Conservation (phyloP, 2,329 filamentous ascomycete species). For the Atkinsonella texensis region DNA sequence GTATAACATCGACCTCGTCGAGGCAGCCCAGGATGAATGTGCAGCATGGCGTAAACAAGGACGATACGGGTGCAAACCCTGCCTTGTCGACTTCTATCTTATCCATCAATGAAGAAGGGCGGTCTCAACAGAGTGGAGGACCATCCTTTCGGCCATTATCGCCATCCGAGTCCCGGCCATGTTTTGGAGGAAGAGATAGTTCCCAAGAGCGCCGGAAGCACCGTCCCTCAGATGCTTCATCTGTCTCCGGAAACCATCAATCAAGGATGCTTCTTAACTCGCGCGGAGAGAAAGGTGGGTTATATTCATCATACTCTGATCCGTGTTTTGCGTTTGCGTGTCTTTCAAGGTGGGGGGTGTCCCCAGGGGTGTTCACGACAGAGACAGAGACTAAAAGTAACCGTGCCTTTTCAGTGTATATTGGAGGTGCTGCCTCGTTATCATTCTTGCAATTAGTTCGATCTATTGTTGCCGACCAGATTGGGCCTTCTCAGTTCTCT, state of each 20-base stretch:
- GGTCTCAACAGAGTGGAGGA: not conserved
- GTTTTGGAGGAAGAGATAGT: conserved; percentile 8
- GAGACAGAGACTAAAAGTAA: not conserved
- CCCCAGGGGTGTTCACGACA: not conserved
- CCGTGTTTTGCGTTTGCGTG: too few species aligned
- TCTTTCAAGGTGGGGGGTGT: too few species aligned
- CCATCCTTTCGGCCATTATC: conserved; percentile 14
- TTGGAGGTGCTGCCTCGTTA: conserved; percentile 38
- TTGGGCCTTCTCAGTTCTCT: conserved; percentile 42
- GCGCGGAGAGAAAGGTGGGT: conserved; percentile 37
- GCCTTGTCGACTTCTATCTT: not conserved
- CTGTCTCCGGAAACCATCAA: conserved; percentile 11
- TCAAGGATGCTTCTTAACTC: conserved; percentile 37
- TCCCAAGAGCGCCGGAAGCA: not conserved
- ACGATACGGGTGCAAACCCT: not conserved
- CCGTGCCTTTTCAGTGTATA: conserved; percentile 24
- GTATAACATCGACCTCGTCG: not conserved
- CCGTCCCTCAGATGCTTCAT: conserved; percentile 5
- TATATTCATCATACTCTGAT: too few species aligned
- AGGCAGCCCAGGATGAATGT: not conserved
- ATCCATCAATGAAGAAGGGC: conserved; percentile 1
- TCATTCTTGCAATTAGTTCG: conserved; percentile 44
- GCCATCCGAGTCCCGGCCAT: conserved; percentile 18
- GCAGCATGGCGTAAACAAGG: not conserved
- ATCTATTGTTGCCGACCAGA: conserved; percentile 33